Evolutionary conservation across 331 rosid genomes (phyloP).

Genomic region (Stylosanthes scabra): DNA sequence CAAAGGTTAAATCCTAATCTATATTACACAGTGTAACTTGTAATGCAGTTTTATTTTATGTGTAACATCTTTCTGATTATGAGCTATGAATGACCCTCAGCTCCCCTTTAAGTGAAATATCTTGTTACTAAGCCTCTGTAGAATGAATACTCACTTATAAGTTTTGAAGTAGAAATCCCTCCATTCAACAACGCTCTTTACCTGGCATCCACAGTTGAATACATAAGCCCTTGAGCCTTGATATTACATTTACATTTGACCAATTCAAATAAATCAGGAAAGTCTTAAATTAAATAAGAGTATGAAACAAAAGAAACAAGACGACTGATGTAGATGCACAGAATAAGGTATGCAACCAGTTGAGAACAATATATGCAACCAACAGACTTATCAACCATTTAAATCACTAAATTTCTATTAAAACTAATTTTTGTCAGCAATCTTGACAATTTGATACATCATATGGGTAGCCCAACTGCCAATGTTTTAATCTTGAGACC

Average conservation of each 20-base stretch:
- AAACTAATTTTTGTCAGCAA: background rate
- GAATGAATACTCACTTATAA: constrained; percentile 68
- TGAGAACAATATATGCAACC: background rate
- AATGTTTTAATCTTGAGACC: background rate
- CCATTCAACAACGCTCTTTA: constrained; percentile 94
- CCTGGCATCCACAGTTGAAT: constrained; percentile 56
- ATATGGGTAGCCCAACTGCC: background rate
- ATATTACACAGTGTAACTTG: background rate
- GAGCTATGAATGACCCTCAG: background rate
- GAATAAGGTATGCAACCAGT: constrained; percentile 8
- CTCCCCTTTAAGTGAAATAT: background rate
- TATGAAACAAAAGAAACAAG: constrained; percentile 18
- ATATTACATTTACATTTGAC: constrained; percentile 16
- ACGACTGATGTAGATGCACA: background rate
- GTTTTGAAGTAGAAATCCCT: constrained; percentile 77
- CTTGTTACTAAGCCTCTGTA: background rate
- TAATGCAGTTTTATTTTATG: background rate
- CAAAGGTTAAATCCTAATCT: background rate
- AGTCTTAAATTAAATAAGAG: constrained; percentile 8
- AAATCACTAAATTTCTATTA: constrained; percentile 12
- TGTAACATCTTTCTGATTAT: background rate
- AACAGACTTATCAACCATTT: background rate
- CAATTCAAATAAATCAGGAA: background rate
- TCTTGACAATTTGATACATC: constrained; percentile 21
- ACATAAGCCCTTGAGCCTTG: background rate